These are phyloP conservation scores for Saccharomyces hybrid DNA, from an alignment of 1,139 yeast species.

Conservation along the genomic window DNA sequence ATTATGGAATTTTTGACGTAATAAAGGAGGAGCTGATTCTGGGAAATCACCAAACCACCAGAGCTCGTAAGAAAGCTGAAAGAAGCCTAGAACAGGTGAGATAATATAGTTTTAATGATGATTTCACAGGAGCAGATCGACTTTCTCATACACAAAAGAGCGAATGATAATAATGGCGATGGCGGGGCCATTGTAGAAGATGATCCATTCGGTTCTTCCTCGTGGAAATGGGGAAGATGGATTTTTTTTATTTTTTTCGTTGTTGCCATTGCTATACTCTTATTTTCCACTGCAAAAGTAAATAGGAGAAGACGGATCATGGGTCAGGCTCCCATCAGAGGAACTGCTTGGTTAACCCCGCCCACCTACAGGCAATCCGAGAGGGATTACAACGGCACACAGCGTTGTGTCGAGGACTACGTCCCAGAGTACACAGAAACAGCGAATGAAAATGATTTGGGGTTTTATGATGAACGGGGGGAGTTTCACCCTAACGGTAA, in stretches of 20 bases:
- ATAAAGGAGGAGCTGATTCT: neutral
- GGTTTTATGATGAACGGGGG: slow-evolving; percentile 69
- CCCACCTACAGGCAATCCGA: slow-evolving; percentile 78
- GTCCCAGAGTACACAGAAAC: slow-evolving; percentile 63
- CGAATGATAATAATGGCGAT: slow-evolving; percentile 1
- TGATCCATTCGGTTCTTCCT: slow-evolving; percentile 10
- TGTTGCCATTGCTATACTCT: slow-evolving; percentile 35
- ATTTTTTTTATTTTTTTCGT: slow-evolving; percentile 41
- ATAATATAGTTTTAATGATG: neutral
- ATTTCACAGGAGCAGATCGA: neutral
- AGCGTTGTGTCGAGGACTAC: slow-evolving; percentile 36
- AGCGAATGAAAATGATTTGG: slow-evolving; percentile 64
- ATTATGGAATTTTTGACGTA: neutral
- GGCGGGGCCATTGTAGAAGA: slow-evolving; percentile 2
- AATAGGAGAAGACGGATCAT: slow-evolving; percentile 50
- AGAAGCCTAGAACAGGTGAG: neutral
- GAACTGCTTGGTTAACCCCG: slow-evolving; percentile 89
- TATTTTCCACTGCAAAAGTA: slow-evolving; percentile 42
- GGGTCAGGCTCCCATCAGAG: slow-evolving; percentile 67
- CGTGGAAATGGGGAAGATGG: slow-evolving; percentile 38
- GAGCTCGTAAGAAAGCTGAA: neutral
- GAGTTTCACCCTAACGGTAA: slow-evolving; percentile 34
- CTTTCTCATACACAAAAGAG: neutral
- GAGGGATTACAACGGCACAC: slow-evolving; percentile 42
- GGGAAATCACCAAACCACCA: neutral